These are phyloP conservation scores for Blastocystis sp. DNA, from an alignment of 352 stramenopile species.

Conservation along the genomic window DNA sequence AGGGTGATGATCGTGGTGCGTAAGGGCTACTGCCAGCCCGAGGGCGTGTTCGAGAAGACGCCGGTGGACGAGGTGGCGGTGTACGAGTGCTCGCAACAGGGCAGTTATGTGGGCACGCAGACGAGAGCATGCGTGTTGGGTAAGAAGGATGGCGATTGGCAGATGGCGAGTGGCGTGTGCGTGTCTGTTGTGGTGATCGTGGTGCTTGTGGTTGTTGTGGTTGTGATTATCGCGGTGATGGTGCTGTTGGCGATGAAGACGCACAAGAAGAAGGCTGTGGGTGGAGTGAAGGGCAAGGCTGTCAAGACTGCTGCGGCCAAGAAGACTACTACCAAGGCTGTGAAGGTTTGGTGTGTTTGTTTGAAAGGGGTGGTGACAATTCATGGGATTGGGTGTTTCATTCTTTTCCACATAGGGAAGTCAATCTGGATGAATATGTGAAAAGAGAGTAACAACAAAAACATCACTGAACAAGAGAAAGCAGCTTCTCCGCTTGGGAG, in stretches of 20 bases:
- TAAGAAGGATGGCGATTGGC: conserved; percentile 10
- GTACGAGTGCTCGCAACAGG: conserved; percentile 5
- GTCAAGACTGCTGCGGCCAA: too few relatives aligned
- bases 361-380: too few relatives aligned
- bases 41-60: conserved; percentile 4
- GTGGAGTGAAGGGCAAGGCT: conserved; percentile 34
- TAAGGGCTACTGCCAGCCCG: conserved; percentile 7
- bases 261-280: conserved; percentile 28
- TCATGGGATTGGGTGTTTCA: too few relatives aligned
- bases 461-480: too few relatives aligned
- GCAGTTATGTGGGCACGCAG: conserved; percentile 22
- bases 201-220: neutral
- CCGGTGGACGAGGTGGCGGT: neutral
- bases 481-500: too few relatives aligned
- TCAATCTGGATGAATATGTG: too few relatives aligned
- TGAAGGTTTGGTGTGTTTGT: conserved; percentile 6
- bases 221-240: conserved; percentile 15
- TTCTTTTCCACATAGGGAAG: too few relatives aligned
- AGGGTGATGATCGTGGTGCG: neutral
- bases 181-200: neutral
- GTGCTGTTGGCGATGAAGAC: neutral
- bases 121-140: conserved; percentile 4
- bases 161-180: neutral
- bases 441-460: too few relatives aligned
- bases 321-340: neutral